Percentiles rank a stretch among this genome's conserved stretches.
Conservation (phyloP, 148 eudicot genomes). For the Salicornia ramosissima region DNA sequence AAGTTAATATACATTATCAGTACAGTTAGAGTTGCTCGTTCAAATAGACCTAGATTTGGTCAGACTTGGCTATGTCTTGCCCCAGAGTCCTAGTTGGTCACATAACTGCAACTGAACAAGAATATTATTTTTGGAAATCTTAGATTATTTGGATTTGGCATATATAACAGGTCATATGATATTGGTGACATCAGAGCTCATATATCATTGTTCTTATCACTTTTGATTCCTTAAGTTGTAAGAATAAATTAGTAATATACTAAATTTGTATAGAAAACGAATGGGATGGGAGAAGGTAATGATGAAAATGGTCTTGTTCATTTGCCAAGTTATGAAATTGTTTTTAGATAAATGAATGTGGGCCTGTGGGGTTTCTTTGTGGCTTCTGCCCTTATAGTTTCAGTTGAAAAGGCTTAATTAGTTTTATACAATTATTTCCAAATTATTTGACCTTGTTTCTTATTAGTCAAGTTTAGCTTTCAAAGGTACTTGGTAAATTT, state of each 20-base stretch:
- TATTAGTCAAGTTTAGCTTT: too few relatives aligned
- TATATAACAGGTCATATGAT: not conserved
- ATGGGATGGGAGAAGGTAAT: not conserved
- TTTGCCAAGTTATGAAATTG: not conserved
- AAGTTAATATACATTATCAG: not conserved
- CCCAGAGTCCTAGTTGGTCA: not conserved
- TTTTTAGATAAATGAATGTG: not conserved
- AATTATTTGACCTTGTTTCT: too few relatives aligned
- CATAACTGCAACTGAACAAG: not conserved
- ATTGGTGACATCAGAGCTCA: not conserved
- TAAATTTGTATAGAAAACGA: not conserved
- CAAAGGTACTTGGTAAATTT: too few relatives aligned
- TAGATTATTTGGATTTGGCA: not conserved
- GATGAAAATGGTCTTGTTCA: not conserved
- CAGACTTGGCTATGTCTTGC: not conserved
- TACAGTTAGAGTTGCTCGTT: not conserved
- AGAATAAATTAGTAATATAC: not conserved
- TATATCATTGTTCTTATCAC: not conserved
- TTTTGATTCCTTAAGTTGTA: not conserved
- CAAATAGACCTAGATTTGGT: conserved; percentile 2
- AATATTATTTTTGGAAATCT: not conserved
- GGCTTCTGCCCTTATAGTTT: not conserved
- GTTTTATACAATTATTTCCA: not conserved
- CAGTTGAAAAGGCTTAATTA: not conserved
- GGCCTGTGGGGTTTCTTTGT: not conserved